Evolutionary conservation across 495 filamentous ascomycete genomes (phyloP).

Genomic region (Penicillium bovifimosum): DNA sequence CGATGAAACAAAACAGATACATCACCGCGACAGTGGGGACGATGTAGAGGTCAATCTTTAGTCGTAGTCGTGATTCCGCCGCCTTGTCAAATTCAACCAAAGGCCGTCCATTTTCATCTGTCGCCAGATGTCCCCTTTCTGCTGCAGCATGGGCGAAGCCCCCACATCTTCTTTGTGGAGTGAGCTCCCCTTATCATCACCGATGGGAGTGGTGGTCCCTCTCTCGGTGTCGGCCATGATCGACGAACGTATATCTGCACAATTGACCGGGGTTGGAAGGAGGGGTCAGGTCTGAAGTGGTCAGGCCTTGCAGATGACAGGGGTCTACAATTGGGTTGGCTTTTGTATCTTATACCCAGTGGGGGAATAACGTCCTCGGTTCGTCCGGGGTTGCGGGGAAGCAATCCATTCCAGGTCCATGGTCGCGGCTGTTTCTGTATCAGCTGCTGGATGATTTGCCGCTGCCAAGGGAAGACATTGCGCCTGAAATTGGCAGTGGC

Average conservation of each 20-base stretch:
- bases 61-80: slow-evolving; percentile 49
- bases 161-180: slow-evolving; percentile 20
- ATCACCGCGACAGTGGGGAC: slow-evolving; percentile 44
- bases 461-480: slow-evolving; percentile 2
- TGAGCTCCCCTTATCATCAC: slow-evolving; percentile 20
- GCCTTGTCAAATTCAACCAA: slow-evolving; percentile 53
- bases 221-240: slow-evolving; percentile 8
- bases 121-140: slow-evolving; percentile 54
- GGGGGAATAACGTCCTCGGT: background rate
- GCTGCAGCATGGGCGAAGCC: slow-evolving; percentile 41
- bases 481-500: background rate
- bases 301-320: background rate
- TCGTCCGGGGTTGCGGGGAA: slow-evolving; percentile 11
- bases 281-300: background rate
- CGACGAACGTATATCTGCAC: background rate
- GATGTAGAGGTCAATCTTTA: slow-evolving; percentile 45
- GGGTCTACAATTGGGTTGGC: background rate
- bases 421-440: background rate
- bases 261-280: background rate
- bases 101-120: slow-evolving; percentile 55
- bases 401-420: background rate
- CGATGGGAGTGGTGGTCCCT: slow-evolving; percentile 8
- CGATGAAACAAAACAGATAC: slow-evolving; percentile 52
- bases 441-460: slow-evolving; percentile 1
- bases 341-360: slow-evolving; percentile 1